Evolutionary conservation across 352 stramenopile genomes (phyloP).

Genomic region (Phytophthora agathidicida): DNA sequence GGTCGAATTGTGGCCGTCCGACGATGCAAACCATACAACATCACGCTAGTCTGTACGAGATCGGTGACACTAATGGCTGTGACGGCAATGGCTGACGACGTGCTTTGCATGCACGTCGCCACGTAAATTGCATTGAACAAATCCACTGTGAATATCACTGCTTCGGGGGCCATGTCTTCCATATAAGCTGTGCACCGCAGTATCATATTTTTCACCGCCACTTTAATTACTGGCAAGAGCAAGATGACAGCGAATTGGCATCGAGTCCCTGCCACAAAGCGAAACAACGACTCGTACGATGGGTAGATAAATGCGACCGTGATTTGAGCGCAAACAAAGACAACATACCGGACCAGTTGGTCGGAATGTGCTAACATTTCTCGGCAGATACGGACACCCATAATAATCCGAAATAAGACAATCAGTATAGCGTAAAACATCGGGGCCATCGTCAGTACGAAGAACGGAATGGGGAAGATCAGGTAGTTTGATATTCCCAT

Average conservation of each 20-base stretch:
- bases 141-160: constrained; percentile 26
- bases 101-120: constrained; percentile 16
- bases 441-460: neutral
- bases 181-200: constrained; percentile 5
- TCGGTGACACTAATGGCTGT: constrained; percentile 20
- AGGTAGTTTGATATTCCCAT: neutral
- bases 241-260: constrained; percentile 14
- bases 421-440: constrained; percentile 9
- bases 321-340: constrained; percentile 9
- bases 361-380: constrained; percentile 3
- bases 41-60: neutral
- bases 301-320: constrained; percentile 14
- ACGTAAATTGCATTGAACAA: constrained; percentile 33
- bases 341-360: constrained; percentile 6
- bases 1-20: neutral
- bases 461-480: constrained; percentile 16
- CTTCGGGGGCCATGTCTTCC: constrained; percentile 21
- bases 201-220: constrained; percentile 24
- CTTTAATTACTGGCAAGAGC: constrained; percentile 30
- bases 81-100: neutral
- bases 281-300: constrained; percentile 12
- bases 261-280: neutral
- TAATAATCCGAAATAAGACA: constrained; percentile 1
- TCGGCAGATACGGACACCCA: neutral
- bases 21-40: constrained; percentile 13